Conservation (phyloP, 306 rosid genomes). For the Inga oerstediana region DNA sequence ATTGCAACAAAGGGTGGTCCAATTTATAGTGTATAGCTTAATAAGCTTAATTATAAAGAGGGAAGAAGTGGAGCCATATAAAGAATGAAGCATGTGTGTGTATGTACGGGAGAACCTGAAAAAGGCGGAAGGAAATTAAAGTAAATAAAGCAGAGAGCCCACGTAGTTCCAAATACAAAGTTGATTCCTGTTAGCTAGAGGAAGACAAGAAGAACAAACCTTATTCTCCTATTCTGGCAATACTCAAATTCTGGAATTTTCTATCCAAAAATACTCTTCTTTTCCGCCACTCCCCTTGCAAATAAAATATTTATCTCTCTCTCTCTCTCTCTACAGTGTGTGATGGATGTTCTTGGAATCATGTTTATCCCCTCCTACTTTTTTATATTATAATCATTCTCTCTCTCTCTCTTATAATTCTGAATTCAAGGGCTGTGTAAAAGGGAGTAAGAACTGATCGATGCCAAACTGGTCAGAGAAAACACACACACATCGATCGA, state of each 20-base stretch:
- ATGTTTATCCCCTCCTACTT: conserved; percentile 42
- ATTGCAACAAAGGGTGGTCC: neutral
- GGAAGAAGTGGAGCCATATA: neutral
- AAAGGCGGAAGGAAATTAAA: neutral
- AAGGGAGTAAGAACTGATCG: neutral
- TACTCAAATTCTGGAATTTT: conserved; percentile 51
- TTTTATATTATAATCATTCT: conserved; percentile 33
- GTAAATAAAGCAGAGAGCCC: neutral
- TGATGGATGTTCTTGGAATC: conserved; percentile 51
- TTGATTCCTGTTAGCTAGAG: conserved; percentile 52
- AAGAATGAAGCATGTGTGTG: neutral
- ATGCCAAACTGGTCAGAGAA: neutral
- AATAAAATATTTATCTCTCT: conserved; percentile 26
- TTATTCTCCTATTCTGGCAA: conserved; percentile 54
- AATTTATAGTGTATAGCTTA: neutral
- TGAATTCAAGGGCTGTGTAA: conserved; percentile 1
- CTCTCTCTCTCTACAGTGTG: neutral
- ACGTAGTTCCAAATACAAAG: neutral
- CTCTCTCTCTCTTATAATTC: conserved; percentile 23
- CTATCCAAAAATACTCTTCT: conserved; percentile 35
- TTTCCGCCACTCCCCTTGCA: conserved; percentile 42
- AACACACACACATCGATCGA: neutral
- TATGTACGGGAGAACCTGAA: neutral
- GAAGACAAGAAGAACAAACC: conserved; percentile 83
- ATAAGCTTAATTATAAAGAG: neutral